Conservation (phyloP, 441 rosid genomes). For the Croton laevigatus region DNA sequence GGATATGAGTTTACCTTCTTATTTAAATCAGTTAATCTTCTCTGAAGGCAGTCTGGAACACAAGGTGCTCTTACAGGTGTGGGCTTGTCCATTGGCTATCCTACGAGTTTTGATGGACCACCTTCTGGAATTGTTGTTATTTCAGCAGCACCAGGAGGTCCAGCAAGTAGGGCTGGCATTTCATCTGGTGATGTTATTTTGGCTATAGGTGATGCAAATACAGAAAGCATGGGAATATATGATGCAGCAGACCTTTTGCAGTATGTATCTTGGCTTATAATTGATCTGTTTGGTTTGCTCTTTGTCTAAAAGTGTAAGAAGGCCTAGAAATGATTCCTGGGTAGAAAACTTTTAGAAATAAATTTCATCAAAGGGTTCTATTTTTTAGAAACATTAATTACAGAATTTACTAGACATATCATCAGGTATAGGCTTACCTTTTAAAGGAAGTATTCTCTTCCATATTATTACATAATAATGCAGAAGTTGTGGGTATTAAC, state of each 20-base stretch:
- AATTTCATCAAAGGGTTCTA: background rate
- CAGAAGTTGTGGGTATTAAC: background rate
- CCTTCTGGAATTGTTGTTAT: constrained; percentile 72
- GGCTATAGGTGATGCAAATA: constrained; percentile 56
- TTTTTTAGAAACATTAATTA: background rate
- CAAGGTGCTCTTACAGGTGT: constrained; percentile 95
- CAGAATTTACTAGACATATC: background rate
- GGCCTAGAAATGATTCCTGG: background rate
- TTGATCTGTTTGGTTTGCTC: background rate
- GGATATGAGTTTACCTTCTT: constrained; percentile 10
- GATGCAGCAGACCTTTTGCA: constrained; percentile 93
- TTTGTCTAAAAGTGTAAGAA: constrained; percentile 3
- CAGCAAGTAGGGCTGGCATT: constrained; percentile 82
- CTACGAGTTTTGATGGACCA: constrained; percentile 49
- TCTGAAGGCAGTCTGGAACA: constrained; percentile 98
- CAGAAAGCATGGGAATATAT: constrained; percentile 74
- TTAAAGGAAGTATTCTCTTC: background rate
- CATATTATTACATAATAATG: background rate
- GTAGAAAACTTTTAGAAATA: background rate
- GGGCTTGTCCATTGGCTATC: constrained; percentile 92
- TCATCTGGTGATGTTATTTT: constrained; percentile 75
- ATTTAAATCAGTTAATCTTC: constrained; percentile 39
- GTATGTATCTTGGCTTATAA: constrained; percentile 42
- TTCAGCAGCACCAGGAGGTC: constrained; percentile 92
- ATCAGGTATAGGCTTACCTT: constrained; percentile 6